Evolutionary conservation across 2,329 filamentous ascomycete species (phyloP), one percentile per base, ranked within the genome.

Genomic region (Chrysosporium queenslandicum): DNA sequence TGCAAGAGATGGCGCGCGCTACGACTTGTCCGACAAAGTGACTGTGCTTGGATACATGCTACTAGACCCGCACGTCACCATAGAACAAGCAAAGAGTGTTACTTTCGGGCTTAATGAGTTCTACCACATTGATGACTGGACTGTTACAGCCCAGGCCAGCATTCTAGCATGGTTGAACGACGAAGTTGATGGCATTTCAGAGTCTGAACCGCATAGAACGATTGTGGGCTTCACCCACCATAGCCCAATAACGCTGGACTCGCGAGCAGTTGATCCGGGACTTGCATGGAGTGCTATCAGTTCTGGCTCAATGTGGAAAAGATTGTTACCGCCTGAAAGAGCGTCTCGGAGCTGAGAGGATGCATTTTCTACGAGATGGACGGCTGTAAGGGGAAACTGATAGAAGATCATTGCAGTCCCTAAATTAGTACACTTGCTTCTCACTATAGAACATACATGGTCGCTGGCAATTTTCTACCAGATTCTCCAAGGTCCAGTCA

Each of bases 91-190:
- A 67, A 30, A 58, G 53, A 0, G n/a, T n/a, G 71, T 80, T 12
- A 69, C 66, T 46, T 59, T 69, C 32, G 66, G 71, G 0, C 57
- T 80, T 6, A 76, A 76, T 41, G 77, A 80, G 63, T 81, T 80
- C 56, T 76, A 70, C 56, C 59, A 70, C 0, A 78, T 69, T n/a
- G 42, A 59, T 0, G 57, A 66, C 45, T 71, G 68, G 66, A 61
- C 60, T 1, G 59, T 70, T 25, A 55, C 55, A 3, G 61, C 63
- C 2, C 67, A 71, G 29, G 52, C 60, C 23, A 58, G 58, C 29
- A 69, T 72, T 46, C 57, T 70, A 2, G 49, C 47, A 12, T 73
- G 69, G 69, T 59, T 73, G 2, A 71, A 72, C 55, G 43, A 54
- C 14, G 62, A 72, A 49, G 62, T 72, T 20, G 55, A 58, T 11